Evolutionary conservation across 306 rosid species (phyloP).

Genomic region (Biancaea sappan): DNA sequence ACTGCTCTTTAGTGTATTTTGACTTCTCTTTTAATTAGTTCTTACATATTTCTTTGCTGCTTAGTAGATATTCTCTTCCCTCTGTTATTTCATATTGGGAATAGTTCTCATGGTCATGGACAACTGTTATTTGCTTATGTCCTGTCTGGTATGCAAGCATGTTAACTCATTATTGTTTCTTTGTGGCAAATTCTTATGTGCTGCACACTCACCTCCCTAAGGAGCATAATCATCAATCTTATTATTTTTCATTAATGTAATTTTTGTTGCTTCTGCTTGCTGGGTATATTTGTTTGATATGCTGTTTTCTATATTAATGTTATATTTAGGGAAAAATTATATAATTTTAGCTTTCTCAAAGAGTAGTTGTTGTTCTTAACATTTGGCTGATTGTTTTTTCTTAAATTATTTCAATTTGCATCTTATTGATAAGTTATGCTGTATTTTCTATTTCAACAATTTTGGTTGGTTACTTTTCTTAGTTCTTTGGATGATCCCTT

Average conservation of each 20-base stretch:
- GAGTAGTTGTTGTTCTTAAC: background rate
- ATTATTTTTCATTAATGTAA: background rate
- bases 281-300: background rate
- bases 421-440: constrained; percentile 9
- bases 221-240: background rate
- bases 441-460: background rate
- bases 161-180: constrained; percentile 6
- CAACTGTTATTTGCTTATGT: background rate
- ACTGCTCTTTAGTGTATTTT: background rate
- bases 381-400: background rate
- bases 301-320: constrained; percentile 1
- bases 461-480: background rate
- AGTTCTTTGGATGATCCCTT: background rate
- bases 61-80: background rate
- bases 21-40: background rate
- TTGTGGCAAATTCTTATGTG: background rate
- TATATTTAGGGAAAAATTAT: background rate
- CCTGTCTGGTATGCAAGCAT: background rate
- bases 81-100: background rate
- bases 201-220: background rate
- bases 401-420: constrained; percentile 5
- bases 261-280: background rate
- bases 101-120: background rate
- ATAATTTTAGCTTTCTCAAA: background rate
- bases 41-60: background rate